Base-by-base conservation (phyloP, 768 basidiomycete species). In the Boletus vinaceobasis region DNA sequence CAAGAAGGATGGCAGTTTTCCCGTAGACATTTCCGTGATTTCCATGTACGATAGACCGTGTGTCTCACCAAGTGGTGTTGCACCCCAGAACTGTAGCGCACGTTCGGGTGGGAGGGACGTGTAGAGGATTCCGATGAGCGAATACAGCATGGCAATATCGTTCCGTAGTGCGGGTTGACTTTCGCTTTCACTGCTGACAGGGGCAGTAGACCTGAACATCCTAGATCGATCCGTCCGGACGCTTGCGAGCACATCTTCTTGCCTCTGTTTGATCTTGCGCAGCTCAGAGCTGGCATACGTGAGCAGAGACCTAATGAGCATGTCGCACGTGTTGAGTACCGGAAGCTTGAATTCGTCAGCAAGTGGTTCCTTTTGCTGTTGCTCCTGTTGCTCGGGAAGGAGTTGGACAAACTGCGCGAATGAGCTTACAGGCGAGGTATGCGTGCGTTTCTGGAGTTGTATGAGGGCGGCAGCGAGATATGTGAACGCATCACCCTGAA, bases 31-130 rank as follows among this genome's bases (percentile, higher is more conserved):
- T 61, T 92, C 90, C 1, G 79, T 62, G 35, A 72, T 70, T 59
- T 89, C 84, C 56, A 83, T 66, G 62, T 87, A 88, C 4, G 80
- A 73, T 13, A 75, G 66, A 27, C 71, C 71, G 13, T 72, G 71
- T 0, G 70, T 50, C 7, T 80, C 79, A 37, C 65, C 65, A 4
- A 74, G 74, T 4, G 79, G 79, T 0, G 80, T 78, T 2, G 85
- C 82, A 9, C 85, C 84, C 93, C 93, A 97, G 70, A 90, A 96
- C 62, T 92, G 90, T 42, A 94, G 75, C 1, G 86, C 91, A 9
- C 82, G 75, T 62, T 96, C 93, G 0, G 81, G 74, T 4, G 89
- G 85, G 11, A 92, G 81, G 7, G 83, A 76, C 7, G 83, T 76
- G 65, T 91, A 96, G 19, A 96, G 77, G 6, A 90, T 74, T 7